Evolutionary conservation across 306 rosid genomes (phyloP), one percentile per base, ranked within the genome.

Genomic region (Cucumis cinereus): DNA sequence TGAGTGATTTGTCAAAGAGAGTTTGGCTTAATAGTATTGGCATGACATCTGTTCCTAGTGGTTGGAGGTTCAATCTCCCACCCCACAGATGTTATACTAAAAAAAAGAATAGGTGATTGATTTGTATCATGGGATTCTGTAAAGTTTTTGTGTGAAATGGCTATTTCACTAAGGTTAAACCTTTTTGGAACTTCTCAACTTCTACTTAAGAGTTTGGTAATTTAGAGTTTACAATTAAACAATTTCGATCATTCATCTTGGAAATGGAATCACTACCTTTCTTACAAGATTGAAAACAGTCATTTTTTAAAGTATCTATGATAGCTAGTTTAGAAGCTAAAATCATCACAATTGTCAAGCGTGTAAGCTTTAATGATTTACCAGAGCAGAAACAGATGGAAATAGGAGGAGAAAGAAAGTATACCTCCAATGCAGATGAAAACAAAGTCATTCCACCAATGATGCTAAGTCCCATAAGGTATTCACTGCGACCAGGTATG

Each of bases 371-470:
- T n/a, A 4, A 8, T n/a, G 10, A 47, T 24, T 69, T 41, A 36
- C 30, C 55, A 1, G 0, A 63, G 49, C 16, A 1, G 1, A 43
- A 66, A 66, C 35, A 20, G 5, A 23, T 40, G 68, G 60, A 64
- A 58, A 45, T 52, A 35, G 10, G 12, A 66, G 15, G 30, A 12
- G 22, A 60, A 68, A 23, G 69, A 68, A 19, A 35, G 49, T 38
- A 41, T 80, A 94, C 99, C 99, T 94, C 99, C 4, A 94, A 60
- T 20, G 97, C 96, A 10, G 97, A 94, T 41, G 95, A 90, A 79
- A 94, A 94, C 85, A 94, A 85, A 45, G 99, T 89, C 95, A 94
- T 84, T 82, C 99, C 99, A 71, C 99, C 99, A 79, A 94, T 81
- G 87, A 94, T 92, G 88, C 99, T 94, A 12, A 94, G 91, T 8